phyloP scores from a whole-genome alignment of 805 yeast genomes.

The Saturnispora sekii region DNA sequence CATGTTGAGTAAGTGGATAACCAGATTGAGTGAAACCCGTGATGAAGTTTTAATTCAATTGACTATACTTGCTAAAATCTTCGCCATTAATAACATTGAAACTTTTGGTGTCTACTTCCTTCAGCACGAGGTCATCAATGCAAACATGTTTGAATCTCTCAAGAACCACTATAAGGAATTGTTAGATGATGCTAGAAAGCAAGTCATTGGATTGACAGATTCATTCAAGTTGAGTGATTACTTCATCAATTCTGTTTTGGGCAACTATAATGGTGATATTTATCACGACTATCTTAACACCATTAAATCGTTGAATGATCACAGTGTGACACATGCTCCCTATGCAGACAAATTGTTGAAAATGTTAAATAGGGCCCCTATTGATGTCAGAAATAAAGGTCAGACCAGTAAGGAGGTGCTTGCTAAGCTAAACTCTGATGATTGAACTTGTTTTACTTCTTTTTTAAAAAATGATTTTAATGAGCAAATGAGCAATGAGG shows the following conservation, averaged over 20 bases:
- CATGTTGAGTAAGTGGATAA: constrained; percentile 33
- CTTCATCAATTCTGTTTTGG: constrained; percentile 74
- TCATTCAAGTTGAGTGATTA: constrained; percentile 75
- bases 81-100: constrained; percentile 59
- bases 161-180: constrained; percentile 36
- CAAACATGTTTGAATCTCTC: constrained; percentile 34
- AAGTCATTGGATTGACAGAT: constrained; percentile 73
- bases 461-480: neutral
- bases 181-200: constrained; percentile 46
- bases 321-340: constrained; percentile 48
- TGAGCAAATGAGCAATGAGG: too few species aligned
- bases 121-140: constrained; percentile 47
- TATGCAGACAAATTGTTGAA: constrained; percentile 35
- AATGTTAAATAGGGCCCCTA: constrained; percentile 30
- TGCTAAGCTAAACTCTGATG: constrained; percentile 10
- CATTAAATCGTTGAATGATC: constrained; percentile 42
- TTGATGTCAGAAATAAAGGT: constrained; percentile 27
- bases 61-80: constrained; percentile 46
- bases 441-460: neutral
- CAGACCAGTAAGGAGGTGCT: constrained; percentile 19
- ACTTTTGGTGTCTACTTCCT: constrained; percentile 63
- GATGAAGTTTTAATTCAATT: constrained; percentile 38
- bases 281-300: constrained; percentile 64
- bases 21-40: constrained; percentile 20
- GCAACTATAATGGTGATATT: constrained; percentile 72